phyloP scores from a whole-genome alignment of 352 stramenopile genomes.

The Phytophthora cajani region DNA sequence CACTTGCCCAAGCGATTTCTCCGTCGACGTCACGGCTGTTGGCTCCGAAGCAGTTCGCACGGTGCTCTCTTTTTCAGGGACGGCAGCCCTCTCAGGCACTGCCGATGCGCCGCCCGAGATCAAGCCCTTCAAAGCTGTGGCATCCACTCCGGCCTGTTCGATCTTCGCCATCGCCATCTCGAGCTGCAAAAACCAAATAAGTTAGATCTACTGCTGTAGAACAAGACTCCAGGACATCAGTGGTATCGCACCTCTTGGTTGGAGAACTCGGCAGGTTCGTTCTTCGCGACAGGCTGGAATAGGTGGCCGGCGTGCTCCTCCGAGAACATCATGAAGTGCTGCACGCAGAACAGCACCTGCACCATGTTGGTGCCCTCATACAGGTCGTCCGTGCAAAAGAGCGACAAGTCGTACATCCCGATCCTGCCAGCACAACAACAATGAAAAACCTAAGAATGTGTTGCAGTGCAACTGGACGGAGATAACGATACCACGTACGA shows the following conservation, averaged over 20 bases:
- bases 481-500: slow-evolving; percentile 44
- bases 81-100: slow-evolving; percentile 9
- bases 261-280: slow-evolving; percentile 55
- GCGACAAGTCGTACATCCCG: slow-evolving; percentile 82
- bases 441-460: slow-evolving; percentile 7
- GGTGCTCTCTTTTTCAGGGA: slow-evolving; percentile 16
- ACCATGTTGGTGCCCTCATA: slow-evolving; percentile 90
- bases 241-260: slow-evolving; percentile 60
- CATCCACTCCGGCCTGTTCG: slow-evolving; percentile 61
- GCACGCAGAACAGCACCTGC: slow-evolving; percentile 78
- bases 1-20: slow-evolving; percentile 11
- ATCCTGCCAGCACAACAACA: slow-evolving; percentile 40
- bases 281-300: slow-evolving; percentile 53
- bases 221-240: neutral
- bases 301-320: slow-evolving; percentile 49
- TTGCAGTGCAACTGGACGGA: neutral
- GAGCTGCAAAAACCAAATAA: slow-evolving; percentile 35
- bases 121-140: slow-evolving; percentile 50
- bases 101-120: slow-evolving; percentile 27
- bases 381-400: slow-evolving; percentile 87
- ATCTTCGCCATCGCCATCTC: slow-evolving; percentile 80
- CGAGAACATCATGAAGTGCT: slow-evolving; percentile 80
- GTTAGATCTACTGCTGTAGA: neutral
- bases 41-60: slow-evolving; percentile 13
- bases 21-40: neutral